Percentiles rank a stretch among this genome's conserved stretches.
Evolutionary conservation across 768 basidiomycete genomes (phyloP).

Genomic region (Leccinum variicolor): DNA sequence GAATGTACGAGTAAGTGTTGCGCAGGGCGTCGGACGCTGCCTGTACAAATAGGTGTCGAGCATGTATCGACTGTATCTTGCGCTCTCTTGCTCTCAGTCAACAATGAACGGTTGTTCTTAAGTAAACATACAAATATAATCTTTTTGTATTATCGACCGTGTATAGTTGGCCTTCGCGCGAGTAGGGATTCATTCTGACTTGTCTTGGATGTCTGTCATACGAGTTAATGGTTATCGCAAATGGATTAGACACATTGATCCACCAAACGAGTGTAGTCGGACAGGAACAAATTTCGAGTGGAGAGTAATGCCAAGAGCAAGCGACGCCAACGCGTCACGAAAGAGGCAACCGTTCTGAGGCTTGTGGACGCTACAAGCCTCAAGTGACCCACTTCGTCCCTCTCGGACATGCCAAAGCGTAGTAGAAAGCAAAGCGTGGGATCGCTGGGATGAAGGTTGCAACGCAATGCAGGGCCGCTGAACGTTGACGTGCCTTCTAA

Average conservation of each 20-base stretch:
- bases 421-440: neutral
- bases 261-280: neutral
- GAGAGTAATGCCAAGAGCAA: neutral
- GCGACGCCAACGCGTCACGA: neutral
- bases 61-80: neutral
- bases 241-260: neutral
- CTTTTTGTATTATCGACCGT: neutral
- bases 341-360: neutral
- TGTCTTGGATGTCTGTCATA: neutral
- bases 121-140: too few relatives aligned
- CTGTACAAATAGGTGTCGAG: neutral
- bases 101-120: too few relatives aligned
- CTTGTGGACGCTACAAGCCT: neutral
- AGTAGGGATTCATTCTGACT: neutral
- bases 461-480: neutral
- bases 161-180: neutral
- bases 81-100: neutral
- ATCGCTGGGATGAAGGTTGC: neutral
- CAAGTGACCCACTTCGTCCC: neutral
- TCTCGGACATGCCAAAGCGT: neutral
- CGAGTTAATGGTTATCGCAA: neutral
- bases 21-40: neutral
- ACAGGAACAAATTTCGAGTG: neutral
- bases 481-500: neutral
- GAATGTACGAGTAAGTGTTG: neutral